These are phyloP conservation scores for Ceriops zippeliana DNA, from an alignment of 345 rosid genomes.

Conservation along the genomic window DNA sequence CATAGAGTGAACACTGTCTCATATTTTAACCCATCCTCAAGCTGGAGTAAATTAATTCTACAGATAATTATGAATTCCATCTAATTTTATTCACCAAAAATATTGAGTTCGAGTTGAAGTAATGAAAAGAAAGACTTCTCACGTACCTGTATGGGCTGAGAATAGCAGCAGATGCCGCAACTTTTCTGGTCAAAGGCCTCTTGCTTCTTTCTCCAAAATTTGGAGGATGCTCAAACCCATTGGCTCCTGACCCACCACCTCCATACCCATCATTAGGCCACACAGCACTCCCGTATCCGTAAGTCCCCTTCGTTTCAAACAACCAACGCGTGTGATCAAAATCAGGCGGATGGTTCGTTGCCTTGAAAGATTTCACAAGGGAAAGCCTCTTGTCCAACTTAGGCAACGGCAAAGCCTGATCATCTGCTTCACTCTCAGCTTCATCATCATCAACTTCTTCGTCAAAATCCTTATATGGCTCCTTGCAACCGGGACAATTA, in stretches of 20 bases:
- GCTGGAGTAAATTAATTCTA: too few species aligned
- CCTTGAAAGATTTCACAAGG: conserved; percentile 65
- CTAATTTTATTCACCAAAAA: too few species aligned
- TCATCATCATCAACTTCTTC: conserved; percentile 34
- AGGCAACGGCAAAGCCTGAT: conserved; percentile 66
- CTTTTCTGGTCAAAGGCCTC: conserved; percentile 65
- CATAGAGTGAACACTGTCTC: too few species aligned
- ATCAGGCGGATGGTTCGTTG: conserved; percentile 54
- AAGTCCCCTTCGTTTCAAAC: conserved; percentile 84
- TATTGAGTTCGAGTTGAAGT: too few species aligned
- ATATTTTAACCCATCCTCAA: too few species aligned
- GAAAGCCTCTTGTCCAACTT: conserved; percentile 66
- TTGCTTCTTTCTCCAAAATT: conserved; percentile 58
- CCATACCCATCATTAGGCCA: conserved; percentile 86
- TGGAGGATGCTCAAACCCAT: conserved; percentile 66
- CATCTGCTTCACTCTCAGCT: conserved; percentile 48
- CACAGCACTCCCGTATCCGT: conserved; percentile 74
- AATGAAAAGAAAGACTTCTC: background rate
- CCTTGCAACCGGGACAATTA: conserved; percentile 74
- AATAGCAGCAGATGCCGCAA: conserved; percentile 58
- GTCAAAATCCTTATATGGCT: conserved; percentile 49
- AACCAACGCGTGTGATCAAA: conserved; percentile 75
- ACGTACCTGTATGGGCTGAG: conserved; percentile 67
- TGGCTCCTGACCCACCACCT: conserved; percentile 43
- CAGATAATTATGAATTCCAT: too few species aligned